Conservation (phyloP, 2,329 filamentous ascomycete species). For the Colletotrichum karsti region DNA sequence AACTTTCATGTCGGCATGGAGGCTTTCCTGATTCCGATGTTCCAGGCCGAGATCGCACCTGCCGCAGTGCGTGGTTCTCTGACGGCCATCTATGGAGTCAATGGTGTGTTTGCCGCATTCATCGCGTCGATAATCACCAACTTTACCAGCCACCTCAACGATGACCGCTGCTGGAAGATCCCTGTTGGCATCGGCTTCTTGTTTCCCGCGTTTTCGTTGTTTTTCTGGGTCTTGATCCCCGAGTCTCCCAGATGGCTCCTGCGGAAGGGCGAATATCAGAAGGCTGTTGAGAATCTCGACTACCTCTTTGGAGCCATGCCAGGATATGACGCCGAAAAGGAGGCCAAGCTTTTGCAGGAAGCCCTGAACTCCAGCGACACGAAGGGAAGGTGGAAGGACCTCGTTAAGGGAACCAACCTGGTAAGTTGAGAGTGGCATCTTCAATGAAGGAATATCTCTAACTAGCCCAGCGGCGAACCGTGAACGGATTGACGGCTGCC, state of each 20-base stretch:
- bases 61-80: slow-evolving; percentile 30
- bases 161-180: slow-evolving; percentile 31
- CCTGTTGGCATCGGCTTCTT: slow-evolving; percentile 29
- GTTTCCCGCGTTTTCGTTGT: slow-evolving; percentile 26
- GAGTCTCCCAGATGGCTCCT: slow-evolving; percentile 40
- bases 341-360: slow-evolving; percentile 23
- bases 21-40: slow-evolving; percentile 32
- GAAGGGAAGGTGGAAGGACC: slow-evolving; percentile 16
- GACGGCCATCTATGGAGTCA: slow-evolving; percentile 30
- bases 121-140: slow-evolving; percentile 32
- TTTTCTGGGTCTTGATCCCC: slow-evolving; percentile 31
- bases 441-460: not conserved
- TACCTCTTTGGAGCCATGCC: slow-evolving; percentile 29
- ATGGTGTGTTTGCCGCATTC: slow-evolving; percentile 32
- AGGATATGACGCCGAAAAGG: slow-evolving; percentile 29
- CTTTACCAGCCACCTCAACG: slow-evolving; percentile 28
- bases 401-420: slow-evolving; percentile 21
- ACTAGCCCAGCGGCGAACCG: slow-evolving; percentile 7
- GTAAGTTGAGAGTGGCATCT: not conserved
- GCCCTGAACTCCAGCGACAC: slow-evolving; percentile 20
- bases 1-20: slow-evolving; percentile 32
- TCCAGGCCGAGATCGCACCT: slow-evolving; percentile 33
- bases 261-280: slow-evolving; percentile 26
- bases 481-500: slow-evolving; percentile 21
- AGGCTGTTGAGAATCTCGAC: slow-evolving; percentile 25